Evolutionary conservation across 352 stramenopile species (phyloP), one percentile per base, ranked within the genome.

Genomic region (Globisporangium solare): DNA sequence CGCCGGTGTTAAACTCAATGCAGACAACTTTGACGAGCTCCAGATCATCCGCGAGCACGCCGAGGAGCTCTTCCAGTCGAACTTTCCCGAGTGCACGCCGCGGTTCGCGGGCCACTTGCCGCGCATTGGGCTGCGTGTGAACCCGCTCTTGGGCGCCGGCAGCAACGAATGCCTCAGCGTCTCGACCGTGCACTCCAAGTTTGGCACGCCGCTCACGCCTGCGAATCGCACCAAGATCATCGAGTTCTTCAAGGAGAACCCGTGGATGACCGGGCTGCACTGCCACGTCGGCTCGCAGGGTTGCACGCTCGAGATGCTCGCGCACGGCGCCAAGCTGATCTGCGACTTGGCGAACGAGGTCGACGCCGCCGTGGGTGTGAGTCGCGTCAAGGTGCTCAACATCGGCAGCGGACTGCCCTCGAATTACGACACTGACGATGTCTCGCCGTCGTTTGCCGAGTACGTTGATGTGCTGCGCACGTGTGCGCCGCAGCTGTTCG

Each of bases 171-270:
- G 70, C 32, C 70, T 96, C 6, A 96, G 85, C 52, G 89, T 96
- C 21, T 93, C 89, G 14, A 97, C 87, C 0, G 70, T 81, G 7
- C 89, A 88, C 49, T 97, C 87, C 65, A 98, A 98, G 70, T 98
- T 98, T 49, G 92, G 91, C 17, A 73, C 97, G 18, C 85, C 88
- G 11, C 70, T 94, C 39, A 90, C 76, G 2, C 18, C 57, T 14
- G 56, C 67, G 13, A 94, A 88, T 42, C 71, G 73, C 41, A 41
- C 60, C 20, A 71, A 61, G 42, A 89, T 94, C 56, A 65, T 92
- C 49, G 70, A 64, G 1, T 88, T 91, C 58, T 94, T 88, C 67
- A 67, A 70, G n/a, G 74, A 78, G 42, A 94, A 92, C 56, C 71
- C 79, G 22, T 98, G 85, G 83, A 89, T 98, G 67, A 87, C 72